phyloP scores from a whole-genome alignment of 345 rosid genomes.

The Gossypium rotundifolium region DNA sequence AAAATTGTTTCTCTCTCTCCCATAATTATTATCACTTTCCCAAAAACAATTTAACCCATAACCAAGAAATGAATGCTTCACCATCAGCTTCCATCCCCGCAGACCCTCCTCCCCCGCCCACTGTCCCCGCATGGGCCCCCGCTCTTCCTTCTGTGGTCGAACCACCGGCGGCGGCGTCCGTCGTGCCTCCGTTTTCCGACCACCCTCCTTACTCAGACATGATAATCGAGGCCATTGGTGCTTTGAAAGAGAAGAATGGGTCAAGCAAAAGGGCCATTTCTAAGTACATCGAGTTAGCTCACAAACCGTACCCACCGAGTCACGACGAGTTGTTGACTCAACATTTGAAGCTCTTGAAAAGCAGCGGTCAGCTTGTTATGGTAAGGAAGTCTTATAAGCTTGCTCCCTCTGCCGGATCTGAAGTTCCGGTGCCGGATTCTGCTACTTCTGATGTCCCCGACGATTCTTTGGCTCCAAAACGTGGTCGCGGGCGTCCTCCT shows the following conservation, averaged over 20 bases:
- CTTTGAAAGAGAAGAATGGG: conserved; percentile 61
- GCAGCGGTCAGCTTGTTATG: conserved; percentile 41
- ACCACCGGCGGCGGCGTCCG: not conserved
- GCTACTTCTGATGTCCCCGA: conserved; percentile 7
- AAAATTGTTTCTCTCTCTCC: not conserved
- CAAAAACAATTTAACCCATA: not conserved
- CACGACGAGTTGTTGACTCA: conserved; percentile 51
- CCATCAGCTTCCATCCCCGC: not conserved
- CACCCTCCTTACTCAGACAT: conserved; percentile 31
- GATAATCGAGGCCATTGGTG: conserved; percentile 60
- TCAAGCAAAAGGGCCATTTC: conserved; percentile 74
- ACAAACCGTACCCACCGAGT: conserved; percentile 36
- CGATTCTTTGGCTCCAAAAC: conserved; percentile 28
- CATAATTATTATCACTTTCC: not conserved
- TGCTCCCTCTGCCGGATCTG: conserved; percentile 31
- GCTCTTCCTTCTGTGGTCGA: not conserved
- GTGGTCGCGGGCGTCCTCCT: conserved; percentile 67
- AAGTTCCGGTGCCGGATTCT: not conserved
- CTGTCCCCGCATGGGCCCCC: not conserved
- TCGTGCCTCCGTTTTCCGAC: not conserved
- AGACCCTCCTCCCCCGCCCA: conserved; percentile 6
- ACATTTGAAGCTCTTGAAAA: conserved; percentile 51
- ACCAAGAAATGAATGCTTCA: not conserved
- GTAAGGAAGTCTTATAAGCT: conserved; percentile 60
- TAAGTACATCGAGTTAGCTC: conserved; percentile 42